These are phyloP conservation scores for Beta lomatogona DNA, from an alignment of 179 eudicot genomes.

Conservation along the genomic window DNA sequence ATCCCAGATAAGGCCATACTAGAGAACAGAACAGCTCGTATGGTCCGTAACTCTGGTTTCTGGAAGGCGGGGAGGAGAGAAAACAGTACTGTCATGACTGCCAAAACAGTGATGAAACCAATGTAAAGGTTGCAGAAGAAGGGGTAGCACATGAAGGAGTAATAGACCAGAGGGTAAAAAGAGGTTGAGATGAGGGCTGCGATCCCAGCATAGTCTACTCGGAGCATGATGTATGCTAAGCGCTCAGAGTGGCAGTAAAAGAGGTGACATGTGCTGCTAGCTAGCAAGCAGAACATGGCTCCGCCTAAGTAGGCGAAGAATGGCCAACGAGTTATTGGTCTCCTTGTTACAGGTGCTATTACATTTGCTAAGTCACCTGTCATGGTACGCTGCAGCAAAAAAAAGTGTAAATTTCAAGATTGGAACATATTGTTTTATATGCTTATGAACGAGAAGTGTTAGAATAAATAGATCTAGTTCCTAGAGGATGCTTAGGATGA, in stretches of 20 bases:
- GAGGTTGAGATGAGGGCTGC: conserved; percentile 94
- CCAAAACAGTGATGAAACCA: conserved; percentile 79
- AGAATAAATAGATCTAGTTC: neutral
- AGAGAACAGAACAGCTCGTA: conserved; percentile 67
- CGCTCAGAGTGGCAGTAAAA: conserved; percentile 87
- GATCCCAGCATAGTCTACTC: conserved; percentile 92
- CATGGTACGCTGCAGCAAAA: conserved; percentile 56
- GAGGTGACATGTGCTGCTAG: conserved; percentile 91
- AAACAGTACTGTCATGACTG: conserved; percentile 52
- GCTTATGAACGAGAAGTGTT: neutral
- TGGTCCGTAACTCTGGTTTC: conserved; percentile 59
- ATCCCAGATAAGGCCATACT: conserved; percentile 88
- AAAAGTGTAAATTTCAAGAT: neutral
- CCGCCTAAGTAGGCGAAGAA: conserved; percentile 90
- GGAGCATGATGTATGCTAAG: conserved; percentile 74
- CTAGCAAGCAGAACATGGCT: conserved; percentile 91
- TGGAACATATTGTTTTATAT: neutral
- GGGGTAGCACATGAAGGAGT: conserved; percentile 97
- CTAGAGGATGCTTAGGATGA: neutral
- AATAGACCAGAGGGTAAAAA: conserved; percentile 91
- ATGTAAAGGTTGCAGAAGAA: conserved; percentile 82
- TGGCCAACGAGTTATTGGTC: conserved; percentile 98
- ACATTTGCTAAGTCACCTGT: conserved; percentile 69
- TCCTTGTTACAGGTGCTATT: conserved; percentile 58
- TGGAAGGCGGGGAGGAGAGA: conserved; percentile 87